Percentiles rank a stretch among this genome's conserved stretches.
These are phyloP conservation scores for Phaffia australis DNA, from an alignment of 768 basidiomycete species.

Conservation along the genomic window DNA sequence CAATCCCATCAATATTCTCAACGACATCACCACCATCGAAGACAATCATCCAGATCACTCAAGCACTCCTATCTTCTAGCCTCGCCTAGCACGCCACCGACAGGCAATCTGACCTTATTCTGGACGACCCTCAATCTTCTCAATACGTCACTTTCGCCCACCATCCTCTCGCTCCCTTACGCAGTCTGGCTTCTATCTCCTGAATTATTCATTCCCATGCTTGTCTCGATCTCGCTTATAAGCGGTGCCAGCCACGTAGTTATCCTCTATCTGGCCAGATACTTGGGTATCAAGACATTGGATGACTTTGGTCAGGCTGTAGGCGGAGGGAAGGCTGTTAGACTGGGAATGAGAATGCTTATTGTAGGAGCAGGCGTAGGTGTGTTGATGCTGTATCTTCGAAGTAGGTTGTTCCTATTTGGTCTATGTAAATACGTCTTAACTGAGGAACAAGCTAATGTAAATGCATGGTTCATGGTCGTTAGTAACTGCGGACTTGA, in stretches of 20 bases:
- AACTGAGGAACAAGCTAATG: not conserved
- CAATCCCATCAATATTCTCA: too few species aligned
- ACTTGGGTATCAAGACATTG: conserved; percentile 16
- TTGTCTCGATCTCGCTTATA: conserved; percentile 3
- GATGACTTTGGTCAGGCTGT: conserved; percentile 21
- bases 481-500: conserved; percentile 16
- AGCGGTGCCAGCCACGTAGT: conserved; percentile 19
- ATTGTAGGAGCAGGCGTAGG: conserved; percentile 17
- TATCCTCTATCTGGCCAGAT: conserved; percentile 21
- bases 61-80: too few species aligned
- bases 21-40: too few species aligned
- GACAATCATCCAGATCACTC: too few species aligned
- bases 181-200: conserved; percentile 16
- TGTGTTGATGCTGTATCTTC: conserved; percentile 15
- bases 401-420: conserved; percentile 7
- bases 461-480: not conserved
- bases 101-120: conserved; percentile 14
- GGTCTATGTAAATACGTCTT: not conserved
- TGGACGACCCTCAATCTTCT: conserved; percentile 15
- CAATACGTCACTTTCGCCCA: conserved; percentile 16
- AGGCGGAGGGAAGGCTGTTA: conserved; percentile 1
- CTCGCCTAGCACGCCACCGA: too few species aligned
- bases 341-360: not conserved
- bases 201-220: conserved; percentile 12
- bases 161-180: conserved; percentile 19